phyloP scores from a whole-genome alignment of 768 basidiomycete species.

The Holtermannia corniformis region DNA sequence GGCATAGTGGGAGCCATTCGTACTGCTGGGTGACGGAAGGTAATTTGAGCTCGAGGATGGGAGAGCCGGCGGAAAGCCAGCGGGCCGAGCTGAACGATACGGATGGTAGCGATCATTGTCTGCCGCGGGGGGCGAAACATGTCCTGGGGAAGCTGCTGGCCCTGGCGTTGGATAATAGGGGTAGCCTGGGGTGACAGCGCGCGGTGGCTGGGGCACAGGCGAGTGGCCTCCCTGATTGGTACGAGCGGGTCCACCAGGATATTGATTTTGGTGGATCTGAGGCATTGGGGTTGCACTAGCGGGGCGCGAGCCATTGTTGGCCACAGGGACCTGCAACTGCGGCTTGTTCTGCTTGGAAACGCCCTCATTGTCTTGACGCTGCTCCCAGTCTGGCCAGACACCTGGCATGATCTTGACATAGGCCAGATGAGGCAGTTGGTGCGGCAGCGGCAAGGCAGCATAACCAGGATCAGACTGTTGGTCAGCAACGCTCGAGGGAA shows the following conservation, averaged over 20 bases:
- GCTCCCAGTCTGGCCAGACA: conserved; percentile 35
- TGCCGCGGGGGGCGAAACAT: too few relatives aligned
- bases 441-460: conserved; percentile 24
- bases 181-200: too few relatives aligned
- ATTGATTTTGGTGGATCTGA: neutral
- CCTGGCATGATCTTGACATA: conserved; percentile 25
- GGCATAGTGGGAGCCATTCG: neutral
- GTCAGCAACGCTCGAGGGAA: neutral
- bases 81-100: neutral
- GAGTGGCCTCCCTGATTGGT: too few relatives aligned
- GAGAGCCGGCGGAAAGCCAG: neutral
- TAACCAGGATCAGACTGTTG: conserved; percentile 22
- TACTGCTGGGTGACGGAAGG: too few relatives aligned
- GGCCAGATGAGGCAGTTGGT: conserved; percentile 26
- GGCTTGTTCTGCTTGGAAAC: neutral
- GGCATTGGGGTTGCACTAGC: too few relatives aligned
- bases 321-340: neutral
- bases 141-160: too few relatives aligned
- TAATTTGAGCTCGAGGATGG: neutral
- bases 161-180: too few relatives aligned
- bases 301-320: too few relatives aligned
- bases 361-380: conserved; percentile 15
- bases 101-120: neutral
- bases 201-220: too few relatives aligned
- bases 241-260: neutral